A percentile compares a stretch with the other conserved stretches of the same genome.
These are phyloP conservation scores for Ceratocystis variospora DNA, from an alignment of 2,329 filamentous ascomycete genomes.

Conservation along the genomic window DNA sequence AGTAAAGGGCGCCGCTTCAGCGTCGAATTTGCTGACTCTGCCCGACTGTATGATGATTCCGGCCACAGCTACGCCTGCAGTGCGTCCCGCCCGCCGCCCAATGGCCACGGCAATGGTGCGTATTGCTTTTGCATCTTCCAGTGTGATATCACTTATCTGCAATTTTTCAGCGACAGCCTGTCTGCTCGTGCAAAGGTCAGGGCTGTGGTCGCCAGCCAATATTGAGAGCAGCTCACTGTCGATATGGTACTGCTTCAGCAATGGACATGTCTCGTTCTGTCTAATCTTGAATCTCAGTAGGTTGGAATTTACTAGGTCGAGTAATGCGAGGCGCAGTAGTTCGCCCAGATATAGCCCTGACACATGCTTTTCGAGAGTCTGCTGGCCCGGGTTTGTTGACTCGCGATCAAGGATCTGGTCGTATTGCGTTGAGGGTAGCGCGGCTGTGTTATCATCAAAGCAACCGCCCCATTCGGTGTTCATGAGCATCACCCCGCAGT, in stretches of 20 bases:
- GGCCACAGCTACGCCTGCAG: conserved; percentile 22
- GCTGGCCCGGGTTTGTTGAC: conserved; percentile 58
- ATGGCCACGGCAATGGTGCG: conserved; percentile 37
- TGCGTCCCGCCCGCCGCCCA: conserved; percentile 20
- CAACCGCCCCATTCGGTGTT: conserved; percentile 67
- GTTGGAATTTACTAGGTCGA: conserved; percentile 28
- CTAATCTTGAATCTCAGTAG: conserved; percentile 4
- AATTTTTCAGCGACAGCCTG: background rate
- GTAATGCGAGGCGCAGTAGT: conserved; percentile 51
- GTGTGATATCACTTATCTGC: background rate
- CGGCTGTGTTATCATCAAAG: conserved; percentile 57
- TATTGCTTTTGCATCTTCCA: conserved; percentile 47
- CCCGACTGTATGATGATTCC: conserved; percentile 22
- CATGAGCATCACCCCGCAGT: conserved; percentile 60
- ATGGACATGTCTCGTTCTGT: conserved; percentile 21
- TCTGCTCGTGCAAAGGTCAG: background rate
- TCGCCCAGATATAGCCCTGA: conserved; percentile 72
- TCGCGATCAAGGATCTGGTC: conserved; percentile 52
- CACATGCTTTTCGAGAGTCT: conserved; percentile 75
- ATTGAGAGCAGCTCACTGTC: conserved; percentile 54
- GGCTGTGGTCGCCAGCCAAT: conserved; percentile 24
- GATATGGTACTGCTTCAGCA: conserved; percentile 51
- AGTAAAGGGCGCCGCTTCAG: background rate
- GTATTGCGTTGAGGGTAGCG: conserved; percentile 56
- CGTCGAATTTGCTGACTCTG: background rate